phyloP scores from a whole-genome alignment of 352 stramenopile genomes.

The Phytopythium helicoides region DNA sequence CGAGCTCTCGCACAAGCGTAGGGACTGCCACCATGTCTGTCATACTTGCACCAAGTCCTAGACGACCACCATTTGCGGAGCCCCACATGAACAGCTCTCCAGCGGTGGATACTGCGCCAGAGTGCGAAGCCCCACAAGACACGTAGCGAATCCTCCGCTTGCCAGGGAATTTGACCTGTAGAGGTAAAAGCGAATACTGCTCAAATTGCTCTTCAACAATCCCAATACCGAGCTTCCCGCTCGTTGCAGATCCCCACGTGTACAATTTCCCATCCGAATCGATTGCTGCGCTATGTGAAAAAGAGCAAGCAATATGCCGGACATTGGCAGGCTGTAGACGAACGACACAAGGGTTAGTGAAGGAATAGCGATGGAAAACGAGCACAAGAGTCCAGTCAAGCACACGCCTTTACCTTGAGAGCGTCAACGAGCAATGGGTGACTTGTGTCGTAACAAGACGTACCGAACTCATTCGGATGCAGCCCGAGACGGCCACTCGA shows the following conservation, averaged over 20 bases:
- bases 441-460: slow-evolving; percentile 64
- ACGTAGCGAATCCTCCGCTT: slow-evolving; percentile 66
- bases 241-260: slow-evolving; percentile 83
- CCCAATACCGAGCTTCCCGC: slow-evolving; percentile 89
- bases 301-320: slow-evolving; percentile 61
- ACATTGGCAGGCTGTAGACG: slow-evolving; percentile 26
- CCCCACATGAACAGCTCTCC: slow-evolving; percentile 89
- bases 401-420: too few species aligned
- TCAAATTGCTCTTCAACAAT: slow-evolving; percentile 77
- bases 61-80: slow-evolving; percentile 88
- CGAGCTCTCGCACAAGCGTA: slow-evolving; percentile 79
- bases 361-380: too few species aligned
- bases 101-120: slow-evolving; percentile 55
- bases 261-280: slow-evolving; percentile 74
- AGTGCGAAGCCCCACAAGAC: slow-evolving; percentile 88
- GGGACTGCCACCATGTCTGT: slow-evolving; percentile 67
- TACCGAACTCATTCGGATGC: slow-evolving; percentile 39
- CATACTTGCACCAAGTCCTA: slow-evolving; percentile 83
- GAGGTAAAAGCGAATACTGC: slow-evolving; percentile 69
- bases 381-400: too few species aligned
- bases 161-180: slow-evolving; percentile 67
- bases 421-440: slow-evolving; percentile 56
- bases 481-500: slow-evolving; percentile 81
- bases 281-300: slow-evolving; percentile 88
- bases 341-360: background rate